Evolutionary conservation across 768 basidiomycete species (phyloP).

Genomic region (Lentinula sp.): DNA sequence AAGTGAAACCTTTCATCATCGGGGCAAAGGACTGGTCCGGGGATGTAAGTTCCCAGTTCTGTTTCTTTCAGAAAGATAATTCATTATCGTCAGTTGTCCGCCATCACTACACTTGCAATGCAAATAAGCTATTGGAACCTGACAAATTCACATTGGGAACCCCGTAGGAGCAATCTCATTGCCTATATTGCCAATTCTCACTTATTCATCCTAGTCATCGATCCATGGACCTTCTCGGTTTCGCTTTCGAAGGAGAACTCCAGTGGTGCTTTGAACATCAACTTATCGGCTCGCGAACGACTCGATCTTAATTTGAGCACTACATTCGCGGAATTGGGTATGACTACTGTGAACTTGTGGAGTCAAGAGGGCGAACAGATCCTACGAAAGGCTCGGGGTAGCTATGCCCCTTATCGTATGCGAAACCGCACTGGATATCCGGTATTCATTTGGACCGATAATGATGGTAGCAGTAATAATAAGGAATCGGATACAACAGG

Average conservation of each 20-base stretch:
- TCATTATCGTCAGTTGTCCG: conserved; percentile 55
- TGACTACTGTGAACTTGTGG: conserved; percentile 68
- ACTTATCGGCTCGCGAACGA: conserved; percentile 70
- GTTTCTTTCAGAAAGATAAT: background rate
- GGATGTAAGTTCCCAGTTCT: conserved; percentile 45
- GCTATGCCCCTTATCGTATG: conserved; percentile 90
- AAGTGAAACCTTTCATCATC: conserved; percentile 77
- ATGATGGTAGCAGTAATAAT: conserved; percentile 43
- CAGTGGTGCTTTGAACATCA: conserved; percentile 49
- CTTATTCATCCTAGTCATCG: conserved; percentile 58
- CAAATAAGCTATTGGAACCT: conserved; percentile 96
- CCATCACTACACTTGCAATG: conserved; percentile 73
- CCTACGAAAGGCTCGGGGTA: conserved; percentile 74
- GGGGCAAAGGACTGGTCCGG: conserved; percentile 92
- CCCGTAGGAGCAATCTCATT: conserved; percentile 42
- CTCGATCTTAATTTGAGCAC: conserved; percentile 90
- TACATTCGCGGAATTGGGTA: conserved; percentile 80
- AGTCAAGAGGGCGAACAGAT: conserved; percentile 68
- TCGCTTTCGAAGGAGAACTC: conserved; percentile 49
- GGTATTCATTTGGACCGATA: conserved; percentile 81
- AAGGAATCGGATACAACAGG: conserved; percentile 36
- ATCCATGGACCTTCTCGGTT: conserved; percentile 89
- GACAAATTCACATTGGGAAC: conserved; percentile 98
- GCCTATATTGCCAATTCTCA: conserved; percentile 3
- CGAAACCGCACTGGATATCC: conserved; percentile 87